Evolutionary conservation across 257 asterid genomes (phyloP).

Genomic region (Verbascum thapsus): DNA sequence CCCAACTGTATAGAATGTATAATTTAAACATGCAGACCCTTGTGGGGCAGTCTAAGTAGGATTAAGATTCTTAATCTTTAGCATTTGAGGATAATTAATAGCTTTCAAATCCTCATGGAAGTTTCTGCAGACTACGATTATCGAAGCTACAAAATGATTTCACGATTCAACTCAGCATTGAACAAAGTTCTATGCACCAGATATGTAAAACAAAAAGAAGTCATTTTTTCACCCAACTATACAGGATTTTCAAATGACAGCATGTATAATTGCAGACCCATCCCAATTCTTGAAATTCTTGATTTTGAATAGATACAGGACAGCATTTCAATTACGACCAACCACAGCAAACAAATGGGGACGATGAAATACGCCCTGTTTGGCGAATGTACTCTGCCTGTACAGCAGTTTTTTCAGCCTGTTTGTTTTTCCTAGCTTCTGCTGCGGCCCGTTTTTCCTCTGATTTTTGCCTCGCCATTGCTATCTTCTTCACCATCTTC

Average conservation of each 20-base stretch:
- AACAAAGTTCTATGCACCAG: conserved; percentile 9
- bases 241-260: conserved; percentile 37
- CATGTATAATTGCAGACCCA: conserved; percentile 34
- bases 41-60: background rate
- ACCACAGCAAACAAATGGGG: conserved; percentile 74
- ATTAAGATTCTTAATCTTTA: background rate
- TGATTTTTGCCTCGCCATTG: conserved; percentile 83
- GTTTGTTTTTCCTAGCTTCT: conserved; percentile 66
- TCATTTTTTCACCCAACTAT: conserved; percentile 30
- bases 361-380: conserved; percentile 79
- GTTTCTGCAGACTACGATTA: no score
- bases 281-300: conserved; percentile 21
- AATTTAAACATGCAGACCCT: background rate
- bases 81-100: conserved; percentile 11
- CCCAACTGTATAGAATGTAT: no score
- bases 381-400: conserved; percentile 79
- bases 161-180: conserved; percentile 9
- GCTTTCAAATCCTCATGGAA: no score
- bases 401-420: conserved; percentile 70
- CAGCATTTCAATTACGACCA: conserved; percentile 50
- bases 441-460: conserved; percentile 78
- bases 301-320: conserved; percentile 25
- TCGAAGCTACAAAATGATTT: no score
- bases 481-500: conserved; percentile 82
- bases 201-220: conserved; percentile 22